Evolutionary conservation across 192 early-diverging fungal genomes (phyloP).

Genomic region (Mortierella hygrophila): DNA sequence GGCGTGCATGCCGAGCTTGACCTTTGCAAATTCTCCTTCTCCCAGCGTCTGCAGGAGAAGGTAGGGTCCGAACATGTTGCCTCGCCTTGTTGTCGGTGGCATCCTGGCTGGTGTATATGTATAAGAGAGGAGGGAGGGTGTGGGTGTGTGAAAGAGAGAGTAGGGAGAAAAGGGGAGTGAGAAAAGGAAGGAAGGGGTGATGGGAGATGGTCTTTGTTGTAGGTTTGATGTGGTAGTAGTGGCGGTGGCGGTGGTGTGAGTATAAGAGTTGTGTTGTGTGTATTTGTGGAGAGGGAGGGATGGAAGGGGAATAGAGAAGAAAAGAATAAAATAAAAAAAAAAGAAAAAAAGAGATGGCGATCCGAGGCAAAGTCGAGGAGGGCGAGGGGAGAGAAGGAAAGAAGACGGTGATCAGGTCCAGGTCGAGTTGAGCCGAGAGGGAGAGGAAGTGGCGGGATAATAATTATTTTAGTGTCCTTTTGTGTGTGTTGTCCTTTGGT

Average conservation of each 20-base stretch:
- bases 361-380: neutral
- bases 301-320: neutral
- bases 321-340: neutral
- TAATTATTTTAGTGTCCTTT: neutral
- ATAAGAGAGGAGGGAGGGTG: neutral
- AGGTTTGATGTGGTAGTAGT: neutral
- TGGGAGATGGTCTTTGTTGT: neutral
- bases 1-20: conserved; percentile 95
- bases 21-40: conserved; percentile 99
- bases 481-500: neutral
- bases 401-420: neutral
- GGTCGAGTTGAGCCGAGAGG: neutral
- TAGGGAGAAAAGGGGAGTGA: neutral
- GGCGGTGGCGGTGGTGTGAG: neutral
- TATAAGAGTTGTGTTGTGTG: neutral
- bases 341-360: neutral
- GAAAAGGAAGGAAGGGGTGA: neutral
- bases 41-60: conserved; percentile 95
- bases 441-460: neutral
- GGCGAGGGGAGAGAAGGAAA: neutral
- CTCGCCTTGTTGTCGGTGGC: conserved; percentile 59
- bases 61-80: conserved; percentile 91
- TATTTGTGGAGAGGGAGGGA: neutral
- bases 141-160: neutral
- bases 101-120: conserved; percentile 13